These are phyloP conservation scores for Aureobasidium sp. DNA, from an alignment of 2,329 filamentous ascomycete species.

Conservation along the genomic window DNA sequence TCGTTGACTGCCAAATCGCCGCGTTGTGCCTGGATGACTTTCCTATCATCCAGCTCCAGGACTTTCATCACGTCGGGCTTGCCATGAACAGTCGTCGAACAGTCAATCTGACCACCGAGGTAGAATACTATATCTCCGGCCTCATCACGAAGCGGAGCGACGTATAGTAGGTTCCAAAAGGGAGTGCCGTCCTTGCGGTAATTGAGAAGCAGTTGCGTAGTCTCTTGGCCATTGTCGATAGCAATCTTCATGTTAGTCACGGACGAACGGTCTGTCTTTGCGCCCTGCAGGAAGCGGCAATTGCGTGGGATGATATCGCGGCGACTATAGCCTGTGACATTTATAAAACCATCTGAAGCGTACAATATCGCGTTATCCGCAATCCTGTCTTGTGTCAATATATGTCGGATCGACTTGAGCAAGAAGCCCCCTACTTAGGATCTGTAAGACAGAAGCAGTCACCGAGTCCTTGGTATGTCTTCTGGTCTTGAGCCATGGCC, in stretches of 20 bases:
- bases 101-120: conserved; percentile 64
- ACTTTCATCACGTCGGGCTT: conserved; percentile 58
- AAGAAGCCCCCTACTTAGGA: conserved; percentile 36
- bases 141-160: conserved; percentile 57
- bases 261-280: conserved; percentile 49
- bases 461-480: conserved; percentile 60
- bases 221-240: conserved; percentile 49
- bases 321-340: conserved; percentile 56
- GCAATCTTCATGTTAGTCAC: conserved; percentile 48
- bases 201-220: conserved; percentile 58
- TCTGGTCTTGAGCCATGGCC: conserved; percentile 48
- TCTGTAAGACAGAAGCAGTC: conserved; percentile 67
- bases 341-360: conserved; percentile 58
- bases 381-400: conserved; percentile 27
- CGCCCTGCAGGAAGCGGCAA: conserved; percentile 57
- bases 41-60: conserved; percentile 32
- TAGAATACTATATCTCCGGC: conserved; percentile 57
- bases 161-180: conserved; percentile 65
- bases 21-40: too few species aligned
- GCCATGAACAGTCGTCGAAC: conserved; percentile 59
- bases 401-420: not conserved
- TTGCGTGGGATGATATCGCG: conserved; percentile 56
- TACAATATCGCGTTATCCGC: conserved; percentile 58
- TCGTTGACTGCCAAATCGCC: not conserved
- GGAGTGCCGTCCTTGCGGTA: conserved; percentile 57